These are phyloP conservation scores for Zea mays DNA, from an alignment of 176 grass and related monocot genomes.

Conservation along the genomic window DNA sequence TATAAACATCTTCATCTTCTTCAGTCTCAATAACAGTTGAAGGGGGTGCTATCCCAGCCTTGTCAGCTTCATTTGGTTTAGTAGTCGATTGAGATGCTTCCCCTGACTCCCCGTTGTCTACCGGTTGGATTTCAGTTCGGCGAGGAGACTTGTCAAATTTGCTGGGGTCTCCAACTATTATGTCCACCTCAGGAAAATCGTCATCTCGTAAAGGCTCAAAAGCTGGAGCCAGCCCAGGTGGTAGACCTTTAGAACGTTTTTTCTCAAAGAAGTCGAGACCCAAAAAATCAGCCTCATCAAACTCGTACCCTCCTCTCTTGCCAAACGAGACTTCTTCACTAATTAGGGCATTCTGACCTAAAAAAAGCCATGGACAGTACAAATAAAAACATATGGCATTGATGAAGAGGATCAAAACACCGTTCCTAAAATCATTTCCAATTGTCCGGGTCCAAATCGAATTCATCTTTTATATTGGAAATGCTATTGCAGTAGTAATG, in stretches of 20 bases:
- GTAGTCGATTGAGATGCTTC: slow-evolving; percentile 28
- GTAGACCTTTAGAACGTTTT: no score
- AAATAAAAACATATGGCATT: not conserved
- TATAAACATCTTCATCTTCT: slow-evolving; percentile 36
- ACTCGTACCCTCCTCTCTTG: no score
- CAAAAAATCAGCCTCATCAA: no score
- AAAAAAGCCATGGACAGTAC: not conserved
- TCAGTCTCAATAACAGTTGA: slow-evolving; percentile 35
- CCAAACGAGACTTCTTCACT: slow-evolving; percentile 35
- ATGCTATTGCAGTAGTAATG: not conserved
- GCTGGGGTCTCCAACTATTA: slow-evolving; percentile 51
- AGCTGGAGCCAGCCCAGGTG: no score
- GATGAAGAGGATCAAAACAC: not conserved
- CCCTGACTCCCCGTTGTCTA: slow-evolving; percentile 10
- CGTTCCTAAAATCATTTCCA: not conserved
- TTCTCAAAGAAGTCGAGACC: no score
- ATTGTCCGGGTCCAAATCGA: slow-evolving; percentile 1
- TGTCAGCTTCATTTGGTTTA: slow-evolving; percentile 29
- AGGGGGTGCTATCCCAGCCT: slow-evolving; percentile 17
- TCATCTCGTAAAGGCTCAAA: slow-evolving; percentile 38
- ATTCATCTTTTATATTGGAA: not conserved
- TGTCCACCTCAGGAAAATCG: slow-evolving; percentile 54
- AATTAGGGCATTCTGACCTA: slow-evolving; percentile 39
- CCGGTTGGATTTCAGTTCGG: slow-evolving; percentile 42
- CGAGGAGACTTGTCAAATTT: no score